Percentiles rank a stretch among this genome's conserved stretches.
phyloP scores from a whole-genome alignment of 2,329 filamentous ascomycete species.

The Penicillium expansum region DNA sequence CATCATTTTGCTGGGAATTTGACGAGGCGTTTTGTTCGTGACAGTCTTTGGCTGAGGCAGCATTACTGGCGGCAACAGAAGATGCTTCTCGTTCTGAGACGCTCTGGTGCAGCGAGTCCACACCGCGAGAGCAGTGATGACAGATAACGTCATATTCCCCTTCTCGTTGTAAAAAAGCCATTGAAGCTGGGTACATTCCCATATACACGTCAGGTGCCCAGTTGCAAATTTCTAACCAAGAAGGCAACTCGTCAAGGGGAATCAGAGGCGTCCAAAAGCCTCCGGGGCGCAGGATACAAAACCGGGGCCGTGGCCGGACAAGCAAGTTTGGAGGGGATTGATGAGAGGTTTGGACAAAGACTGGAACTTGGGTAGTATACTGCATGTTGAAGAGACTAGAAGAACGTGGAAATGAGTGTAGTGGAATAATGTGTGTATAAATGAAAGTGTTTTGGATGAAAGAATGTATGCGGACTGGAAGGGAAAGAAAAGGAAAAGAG shows the following conservation, averaged over 20 bases:
- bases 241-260: conserved; percentile 45
- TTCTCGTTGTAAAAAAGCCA: conserved; percentile 23
- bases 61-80: not conserved
- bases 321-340: conserved; percentile 1
- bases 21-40: not conserved
- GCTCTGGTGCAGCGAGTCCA: conserved; percentile 26
- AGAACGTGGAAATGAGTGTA: conserved; percentile 2
- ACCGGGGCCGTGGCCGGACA: conserved; percentile 33
- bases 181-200: conserved; percentile 25
- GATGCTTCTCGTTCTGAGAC: conserved; percentile 21
- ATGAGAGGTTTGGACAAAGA: not conserved
- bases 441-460: conserved; percentile 4
- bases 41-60: conserved; percentile 1
- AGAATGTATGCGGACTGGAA: conserved; percentile 6
- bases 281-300: conserved; percentile 41
- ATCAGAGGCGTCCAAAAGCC: conserved; percentile 40
- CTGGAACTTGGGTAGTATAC: not conserved
- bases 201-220: conserved; percentile 23
- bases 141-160: conserved; percentile 38
- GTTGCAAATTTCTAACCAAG: conserved; percentile 32
- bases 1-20: not conserved
- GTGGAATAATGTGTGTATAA: conserved; percentile 2
- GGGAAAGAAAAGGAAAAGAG: not conserved
- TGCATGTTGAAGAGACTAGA: conserved; percentile 12
- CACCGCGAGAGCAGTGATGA: conserved; percentile 26